Evolutionary conservation across 495 filamentous ascomycete genomes (phyloP).

Genomic region (Penicillium cinerascens): DNA sequence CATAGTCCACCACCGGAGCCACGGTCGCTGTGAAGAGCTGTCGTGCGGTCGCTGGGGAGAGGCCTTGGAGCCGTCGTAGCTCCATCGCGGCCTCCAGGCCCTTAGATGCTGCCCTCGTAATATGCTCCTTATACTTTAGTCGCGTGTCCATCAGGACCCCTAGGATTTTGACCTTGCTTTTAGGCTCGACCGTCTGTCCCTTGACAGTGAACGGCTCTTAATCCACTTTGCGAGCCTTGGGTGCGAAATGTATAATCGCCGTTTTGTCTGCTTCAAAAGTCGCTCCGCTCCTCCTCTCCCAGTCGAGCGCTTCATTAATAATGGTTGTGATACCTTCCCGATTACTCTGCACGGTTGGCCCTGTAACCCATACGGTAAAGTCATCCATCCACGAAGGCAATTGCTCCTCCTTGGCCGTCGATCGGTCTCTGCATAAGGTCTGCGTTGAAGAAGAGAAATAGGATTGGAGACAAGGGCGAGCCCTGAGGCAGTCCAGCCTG

Average conservation of each 20-base stretch:
- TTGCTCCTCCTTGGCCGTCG: constrained; percentile 12
- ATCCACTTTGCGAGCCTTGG: constrained; percentile 20
- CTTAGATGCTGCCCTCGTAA: constrained; percentile 21
- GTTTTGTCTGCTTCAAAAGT: constrained; percentile 30
- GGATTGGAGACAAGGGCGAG: background rate
- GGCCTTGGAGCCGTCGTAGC: constrained; percentile 23
- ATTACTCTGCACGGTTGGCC: constrained; percentile 13
- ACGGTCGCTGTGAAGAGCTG: constrained; percentile 8
- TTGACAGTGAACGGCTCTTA: constrained; percentile 23
- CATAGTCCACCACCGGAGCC: constrained; percentile 30
- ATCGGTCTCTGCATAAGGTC: constrained; percentile 24
- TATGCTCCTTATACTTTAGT: constrained; percentile 20
- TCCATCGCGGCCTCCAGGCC: constrained; percentile 30
- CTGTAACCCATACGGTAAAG: no score
- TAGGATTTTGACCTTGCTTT: constrained; percentile 21
- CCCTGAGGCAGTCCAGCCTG: background rate
- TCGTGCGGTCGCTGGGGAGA: constrained; percentile 28
- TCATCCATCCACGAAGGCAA: constrained; percentile 23
- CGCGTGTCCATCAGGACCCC: constrained; percentile 19
- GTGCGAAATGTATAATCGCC: constrained; percentile 24
- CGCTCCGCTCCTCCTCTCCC: constrained; percentile 21
- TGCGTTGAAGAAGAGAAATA: constrained; percentile 28
- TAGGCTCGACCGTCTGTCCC: constrained; percentile 21
- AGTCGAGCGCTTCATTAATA: constrained; percentile 19
- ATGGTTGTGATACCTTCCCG: constrained; percentile 18